phyloP scores from a whole-genome alignment of 2,329 filamentous ascomycete genomes.

The Penicillium sp. region DNA sequence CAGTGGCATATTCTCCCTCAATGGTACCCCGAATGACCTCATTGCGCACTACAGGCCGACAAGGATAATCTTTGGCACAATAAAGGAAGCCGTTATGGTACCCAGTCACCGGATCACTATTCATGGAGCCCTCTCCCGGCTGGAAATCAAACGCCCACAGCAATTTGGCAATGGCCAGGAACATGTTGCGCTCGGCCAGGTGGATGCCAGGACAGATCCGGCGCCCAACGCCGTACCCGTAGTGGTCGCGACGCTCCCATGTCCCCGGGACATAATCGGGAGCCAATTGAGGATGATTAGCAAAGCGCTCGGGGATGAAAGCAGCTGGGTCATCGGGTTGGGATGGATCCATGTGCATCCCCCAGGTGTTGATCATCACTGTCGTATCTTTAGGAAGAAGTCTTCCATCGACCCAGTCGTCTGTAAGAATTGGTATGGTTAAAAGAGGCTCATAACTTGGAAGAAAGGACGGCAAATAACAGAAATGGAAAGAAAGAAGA shows the following conservation, averaged over 20 bases:
- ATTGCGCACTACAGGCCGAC: not conserved
- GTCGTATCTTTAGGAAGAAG: not conserved
- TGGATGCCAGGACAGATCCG: slow-evolving; percentile 3
- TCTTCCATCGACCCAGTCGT: not conserved
- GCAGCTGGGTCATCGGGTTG: not conserved
- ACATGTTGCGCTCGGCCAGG: not conserved
- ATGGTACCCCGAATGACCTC: not conserved
- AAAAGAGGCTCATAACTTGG: not conserved
- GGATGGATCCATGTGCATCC: not conserved
- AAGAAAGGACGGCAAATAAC: not conserved
- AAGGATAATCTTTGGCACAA: not conserved
- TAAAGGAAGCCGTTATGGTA: not conserved
- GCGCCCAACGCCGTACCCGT: not conserved
- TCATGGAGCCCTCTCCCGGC: not conserved
- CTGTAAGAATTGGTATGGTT: not conserved
- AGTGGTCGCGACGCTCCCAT: not conserved
- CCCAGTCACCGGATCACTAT: not conserved
- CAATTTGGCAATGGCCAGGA: not conserved
- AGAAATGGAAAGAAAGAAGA: too few species aligned
- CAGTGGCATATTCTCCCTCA: not conserved
- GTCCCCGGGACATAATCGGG: not conserved
- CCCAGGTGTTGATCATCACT: not conserved
- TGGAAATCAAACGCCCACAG: not conserved
- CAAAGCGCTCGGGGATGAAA: not conserved
- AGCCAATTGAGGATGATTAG: not conserved